Conservation (phyloP, 192 early-diverging fungal genomes). For the Polychytrium aggregatum region DNA sequence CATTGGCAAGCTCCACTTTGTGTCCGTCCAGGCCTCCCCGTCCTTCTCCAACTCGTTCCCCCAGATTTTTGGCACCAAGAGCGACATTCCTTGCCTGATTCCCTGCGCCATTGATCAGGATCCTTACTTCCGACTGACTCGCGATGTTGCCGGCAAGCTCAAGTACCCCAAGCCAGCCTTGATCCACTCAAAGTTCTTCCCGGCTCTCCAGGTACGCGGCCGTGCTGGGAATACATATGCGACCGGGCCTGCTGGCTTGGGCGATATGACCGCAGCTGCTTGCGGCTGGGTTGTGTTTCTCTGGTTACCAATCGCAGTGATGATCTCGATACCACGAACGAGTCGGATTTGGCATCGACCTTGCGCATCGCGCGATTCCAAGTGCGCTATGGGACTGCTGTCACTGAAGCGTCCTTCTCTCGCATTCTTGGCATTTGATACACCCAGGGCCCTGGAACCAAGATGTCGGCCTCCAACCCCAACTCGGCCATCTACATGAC, state of each 20-base stretch:
- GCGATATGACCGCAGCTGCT: too few species aligned
- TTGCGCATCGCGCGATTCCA: constrained; percentile 3
- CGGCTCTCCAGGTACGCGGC: constrained; percentile 59
- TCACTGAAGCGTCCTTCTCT: too few species aligned
- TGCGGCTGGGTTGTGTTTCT: background rate
- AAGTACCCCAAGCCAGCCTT: constrained; percentile 94
- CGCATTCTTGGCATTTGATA: too few species aligned
- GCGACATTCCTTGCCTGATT: constrained; percentile 90
- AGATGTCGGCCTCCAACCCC: constrained; percentile 89
- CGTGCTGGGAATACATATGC: too few species aligned
- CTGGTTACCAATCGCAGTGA: too few species aligned
- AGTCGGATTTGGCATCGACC: background rate
- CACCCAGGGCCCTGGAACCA: constrained; percentile 69
- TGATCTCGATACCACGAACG: too few species aligned
- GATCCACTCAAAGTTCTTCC: constrained; percentile 92
- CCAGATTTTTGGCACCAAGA: constrained; percentile 81
- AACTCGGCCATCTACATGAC: constrained; percentile 85
- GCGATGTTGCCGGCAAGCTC: constrained; percentile 81
- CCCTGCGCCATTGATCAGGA: constrained; percentile 99
- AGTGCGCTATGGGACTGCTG: background rate
- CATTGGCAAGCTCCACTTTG: constrained; percentile 91
- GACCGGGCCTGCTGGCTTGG: too few species aligned
- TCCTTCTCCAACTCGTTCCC: constrained; percentile 94
- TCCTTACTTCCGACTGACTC: constrained; percentile 95
- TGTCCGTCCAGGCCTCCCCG: constrained; percentile 85